Conservation (phyloP, 2,329 filamentous ascomycete genomes). For the Phoma sp. region DNA sequence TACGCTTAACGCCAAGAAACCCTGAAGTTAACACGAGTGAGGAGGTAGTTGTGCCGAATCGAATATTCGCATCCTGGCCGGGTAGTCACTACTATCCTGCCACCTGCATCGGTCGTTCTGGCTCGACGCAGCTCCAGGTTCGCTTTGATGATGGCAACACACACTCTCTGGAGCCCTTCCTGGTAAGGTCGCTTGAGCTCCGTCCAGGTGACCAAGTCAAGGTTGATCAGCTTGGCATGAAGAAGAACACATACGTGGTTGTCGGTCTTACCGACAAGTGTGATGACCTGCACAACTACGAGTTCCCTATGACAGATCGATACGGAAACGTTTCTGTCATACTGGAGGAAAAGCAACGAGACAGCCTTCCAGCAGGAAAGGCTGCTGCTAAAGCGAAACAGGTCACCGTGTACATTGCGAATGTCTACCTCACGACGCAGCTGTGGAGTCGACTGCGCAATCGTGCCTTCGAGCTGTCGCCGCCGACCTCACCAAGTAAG, state of each 20-base stretch:
- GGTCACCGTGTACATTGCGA: slow-evolving; percentile 49
- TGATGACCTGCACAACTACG: slow-evolving; percentile 25
- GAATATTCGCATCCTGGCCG: slow-evolving; percentile 65
- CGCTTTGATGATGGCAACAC: slow-evolving; percentile 57
- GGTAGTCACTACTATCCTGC: slow-evolving; percentile 65
- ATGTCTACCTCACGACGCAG: slow-evolving; percentile 52
- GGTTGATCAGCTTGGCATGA: slow-evolving; percentile 53
- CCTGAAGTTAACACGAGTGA: slow-evolving; percentile 9
- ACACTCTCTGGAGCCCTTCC: slow-evolving; percentile 48
- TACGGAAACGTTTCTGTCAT: slow-evolving; percentile 50
- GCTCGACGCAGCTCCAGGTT: slow-evolving; percentile 52
- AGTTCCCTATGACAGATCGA: slow-evolving; percentile 50
- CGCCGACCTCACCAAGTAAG: slow-evolving; percentile 23
- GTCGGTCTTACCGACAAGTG: slow-evolving; percentile 51
- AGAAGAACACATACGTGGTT: slow-evolving; percentile 53
- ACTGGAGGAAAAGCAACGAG: slow-evolving; percentile 49
- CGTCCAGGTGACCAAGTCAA: slow-evolving; percentile 54
- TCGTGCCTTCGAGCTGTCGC: slow-evolving; percentile 43
- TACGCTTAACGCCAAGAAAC: slow-evolving; percentile 11
- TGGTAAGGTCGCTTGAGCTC: slow-evolving; percentile 53
- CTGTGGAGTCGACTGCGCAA: slow-evolving; percentile 52
- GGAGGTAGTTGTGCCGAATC: slow-evolving; percentile 53
- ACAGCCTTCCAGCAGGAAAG: slow-evolving; percentile 40
- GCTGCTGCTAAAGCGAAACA: slow-evolving; percentile 25
- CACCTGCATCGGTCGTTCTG: slow-evolving; percentile 59